Evolutionary conservation across 306 rosid genomes (phyloP), one percentile per base, ranked within the genome.

Genomic region (Prinsepia uniflora): DNA sequence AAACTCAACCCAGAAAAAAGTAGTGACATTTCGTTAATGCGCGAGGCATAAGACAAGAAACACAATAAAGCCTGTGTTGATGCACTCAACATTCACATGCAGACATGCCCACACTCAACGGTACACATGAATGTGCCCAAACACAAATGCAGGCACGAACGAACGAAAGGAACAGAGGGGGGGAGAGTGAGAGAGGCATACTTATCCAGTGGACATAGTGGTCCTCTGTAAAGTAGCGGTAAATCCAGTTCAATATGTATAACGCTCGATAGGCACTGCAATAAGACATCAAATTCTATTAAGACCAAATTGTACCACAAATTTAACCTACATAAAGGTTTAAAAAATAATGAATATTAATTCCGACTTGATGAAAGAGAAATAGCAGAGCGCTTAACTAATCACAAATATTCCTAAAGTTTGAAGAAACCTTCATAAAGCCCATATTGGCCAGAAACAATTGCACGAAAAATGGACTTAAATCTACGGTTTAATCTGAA

Each of bases 251-350:
- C 74, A 89, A 68, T 49, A 92, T 87, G 86, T 92, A 92, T 34
- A 92, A 77, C 42, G 80, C 92, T 83, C 96, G 85, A 75, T 92
- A 92, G 1, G 88, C 94, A 77, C 98, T 92, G 96, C 92, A 86
- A 67, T 67, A 57, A 67, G 53, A 55, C 49, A 78, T 64, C 68
- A 75, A 49, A 36, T 42, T 46, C 65, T 45, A 57, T 19, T 41
- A 50, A 63, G 22, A 13, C 47, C 15, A 43, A 14, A 1, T 8
- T 72, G 15, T 46, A 20, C 53, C 42, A 71, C 40, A 74, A 18
- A 55, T 52, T 48, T 15, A 57, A 75, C 53, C 75, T 55, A 34
- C 14, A 24, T 63, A 65, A 8, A 46, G 40, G 20, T 43, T 65
- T 46, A 42, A 46, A 59, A 8, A 71, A 46, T 10, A 58, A 56